Conservation (phyloP, 1,284 basidiomycete species). For the Farysia itapuensis region DNA sequence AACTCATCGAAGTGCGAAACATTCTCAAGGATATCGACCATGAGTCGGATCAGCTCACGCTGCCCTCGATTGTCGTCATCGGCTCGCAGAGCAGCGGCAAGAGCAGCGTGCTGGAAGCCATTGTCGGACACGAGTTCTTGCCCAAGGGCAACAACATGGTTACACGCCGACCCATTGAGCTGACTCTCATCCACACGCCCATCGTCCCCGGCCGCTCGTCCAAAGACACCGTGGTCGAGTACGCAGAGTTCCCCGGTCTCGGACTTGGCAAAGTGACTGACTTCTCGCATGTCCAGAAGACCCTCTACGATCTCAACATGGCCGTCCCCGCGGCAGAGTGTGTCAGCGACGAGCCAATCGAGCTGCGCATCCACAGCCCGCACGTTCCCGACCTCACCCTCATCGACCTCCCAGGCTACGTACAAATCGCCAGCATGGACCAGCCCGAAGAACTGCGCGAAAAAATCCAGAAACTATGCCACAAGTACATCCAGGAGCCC, state of each 20-base stretch:
- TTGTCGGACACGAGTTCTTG: slow-evolving; percentile 96
- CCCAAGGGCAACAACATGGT: slow-evolving; percentile 99
- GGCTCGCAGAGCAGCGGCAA: slow-evolving; percentile 98
- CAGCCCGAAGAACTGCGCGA: slow-evolving; percentile 93
- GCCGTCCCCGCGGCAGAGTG: slow-evolving; percentile 84
- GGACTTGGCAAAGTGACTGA: slow-evolving; percentile 84
- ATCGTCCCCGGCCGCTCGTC: slow-evolving; percentile 45
- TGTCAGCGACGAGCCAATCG: slow-evolving; percentile 92
- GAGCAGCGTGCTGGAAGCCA: slow-evolving; percentile 93
- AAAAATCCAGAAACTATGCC: slow-evolving; percentile 84
- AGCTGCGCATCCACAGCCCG: slow-evolving; percentile 92
- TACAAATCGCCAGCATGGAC: slow-evolving; percentile 91
- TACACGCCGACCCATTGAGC: slow-evolving; percentile 93
- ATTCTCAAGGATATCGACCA: slow-evolving; percentile 94
- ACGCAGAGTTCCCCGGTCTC: slow-evolving; percentile 89
- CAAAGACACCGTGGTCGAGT: slow-evolving; percentile 69
- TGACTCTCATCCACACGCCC: slow-evolving; percentile 86
- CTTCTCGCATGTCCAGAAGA: slow-evolving; percentile 86
- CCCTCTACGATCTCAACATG: slow-evolving; percentile 90
- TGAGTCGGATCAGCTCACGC: slow-evolving; percentile 74
- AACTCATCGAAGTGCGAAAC: slow-evolving; percentile 91
- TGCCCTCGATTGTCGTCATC: slow-evolving; percentile 96
- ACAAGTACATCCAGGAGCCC: slow-evolving; percentile 94
- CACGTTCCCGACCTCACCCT: slow-evolving; percentile 94
- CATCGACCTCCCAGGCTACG: slow-evolving; percentile 95